A percentile compares a stretch with the other conserved stretches of the same genome.
These are phyloP conservation scores for Magnaporthiopsis rhizophila DNA, from an alignment of 2,329 filamentous ascomycete species.

Conservation along the genomic window DNA sequence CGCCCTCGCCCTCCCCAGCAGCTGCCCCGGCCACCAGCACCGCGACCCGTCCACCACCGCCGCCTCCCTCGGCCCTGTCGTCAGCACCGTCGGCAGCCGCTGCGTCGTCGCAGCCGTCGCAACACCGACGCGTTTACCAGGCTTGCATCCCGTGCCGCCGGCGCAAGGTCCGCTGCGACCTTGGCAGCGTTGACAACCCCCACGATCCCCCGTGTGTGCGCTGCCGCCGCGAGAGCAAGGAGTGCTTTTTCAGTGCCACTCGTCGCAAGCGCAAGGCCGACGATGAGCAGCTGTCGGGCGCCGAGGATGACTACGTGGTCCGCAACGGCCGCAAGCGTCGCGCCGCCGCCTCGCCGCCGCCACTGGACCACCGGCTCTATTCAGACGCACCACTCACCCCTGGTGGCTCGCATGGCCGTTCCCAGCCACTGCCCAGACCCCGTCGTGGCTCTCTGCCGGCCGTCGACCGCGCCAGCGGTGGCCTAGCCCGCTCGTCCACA, in stretches of 20 bases:
- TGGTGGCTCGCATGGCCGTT: slow-evolving; percentile 57
- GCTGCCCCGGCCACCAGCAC: not conserved
- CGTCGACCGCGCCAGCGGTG: not conserved
- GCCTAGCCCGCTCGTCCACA: not conserved
- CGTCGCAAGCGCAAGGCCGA: slow-evolving; percentile 80
- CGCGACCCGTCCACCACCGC: not conserved
- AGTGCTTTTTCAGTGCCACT: slow-evolving; percentile 94
- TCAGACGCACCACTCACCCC: slow-evolving; percentile 54
- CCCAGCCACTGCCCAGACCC: slow-evolving; percentile 59
- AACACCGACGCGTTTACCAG: slow-evolving; percentile 53
- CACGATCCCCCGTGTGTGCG: slow-evolving; percentile 89
- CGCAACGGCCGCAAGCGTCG: slow-evolving; percentile 67
- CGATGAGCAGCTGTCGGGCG: slow-evolving; percentile 35
- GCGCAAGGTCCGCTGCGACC: slow-evolving; percentile 54
- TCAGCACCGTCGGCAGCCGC: slow-evolving; percentile 10
- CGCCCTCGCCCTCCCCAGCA: slow-evolving; percentile 6
- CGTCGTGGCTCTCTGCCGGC: slow-evolving; percentile 22
- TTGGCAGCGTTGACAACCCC: slow-evolving; percentile 80
- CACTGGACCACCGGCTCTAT: slow-evolving; percentile 36
- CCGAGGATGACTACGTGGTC: slow-evolving; percentile 58
- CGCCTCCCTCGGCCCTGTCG: not conserved
- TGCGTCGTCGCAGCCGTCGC: slow-evolving; percentile 24
- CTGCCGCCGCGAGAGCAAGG: slow-evolving; percentile 89
- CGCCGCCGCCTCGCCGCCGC: slow-evolving; percentile 33
- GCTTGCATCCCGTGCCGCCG: slow-evolving; percentile 55